Evolutionary conservation across 164 flowering plant species (phyloP).

Genomic region (Piper longum): DNA sequence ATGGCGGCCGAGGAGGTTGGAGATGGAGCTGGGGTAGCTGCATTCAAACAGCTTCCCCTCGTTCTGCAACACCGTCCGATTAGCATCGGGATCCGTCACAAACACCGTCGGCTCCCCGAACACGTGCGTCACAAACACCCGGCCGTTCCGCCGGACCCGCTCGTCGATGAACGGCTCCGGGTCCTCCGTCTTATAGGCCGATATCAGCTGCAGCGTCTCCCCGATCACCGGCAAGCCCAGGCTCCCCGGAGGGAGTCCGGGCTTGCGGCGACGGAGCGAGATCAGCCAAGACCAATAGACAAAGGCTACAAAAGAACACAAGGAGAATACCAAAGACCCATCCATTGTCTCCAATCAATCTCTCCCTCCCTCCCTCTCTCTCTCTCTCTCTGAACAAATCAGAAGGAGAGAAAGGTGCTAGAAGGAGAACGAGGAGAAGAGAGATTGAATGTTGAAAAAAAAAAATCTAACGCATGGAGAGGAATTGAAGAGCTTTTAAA

Average conservation of each 20-base stretch:
- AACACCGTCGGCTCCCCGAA: constrained; percentile 9
- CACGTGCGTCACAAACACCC: constrained; percentile 6
- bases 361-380: too few species aligned
- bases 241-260: constrained; percentile 55
- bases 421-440: too few species aligned
- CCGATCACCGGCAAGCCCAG: constrained; percentile 73
- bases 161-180: constrained; percentile 92
- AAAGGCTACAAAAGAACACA: not conserved
- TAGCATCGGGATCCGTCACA: constrained; percentile 6
- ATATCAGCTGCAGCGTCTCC: constrained; percentile 74
- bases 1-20: constrained; percentile 4
- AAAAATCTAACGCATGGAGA: too few species aligned
- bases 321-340: too few species aligned
- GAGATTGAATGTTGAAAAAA: too few species aligned
- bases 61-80: constrained; percentile 6
- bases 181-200: constrained; percentile 79
- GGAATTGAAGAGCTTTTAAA: too few species aligned
- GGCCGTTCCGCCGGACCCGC: constrained; percentile 24
- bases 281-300: not conserved
- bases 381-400: not conserved
- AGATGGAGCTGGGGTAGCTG: constrained; percentile 8
- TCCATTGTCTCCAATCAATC: not conserved
- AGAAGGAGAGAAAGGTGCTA: not conserved
- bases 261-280: not conserved
- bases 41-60: constrained; percentile 5